phyloP scores from a whole-genome alignment of 129 eudicot species.

The Pittosporum tobira region DNA sequence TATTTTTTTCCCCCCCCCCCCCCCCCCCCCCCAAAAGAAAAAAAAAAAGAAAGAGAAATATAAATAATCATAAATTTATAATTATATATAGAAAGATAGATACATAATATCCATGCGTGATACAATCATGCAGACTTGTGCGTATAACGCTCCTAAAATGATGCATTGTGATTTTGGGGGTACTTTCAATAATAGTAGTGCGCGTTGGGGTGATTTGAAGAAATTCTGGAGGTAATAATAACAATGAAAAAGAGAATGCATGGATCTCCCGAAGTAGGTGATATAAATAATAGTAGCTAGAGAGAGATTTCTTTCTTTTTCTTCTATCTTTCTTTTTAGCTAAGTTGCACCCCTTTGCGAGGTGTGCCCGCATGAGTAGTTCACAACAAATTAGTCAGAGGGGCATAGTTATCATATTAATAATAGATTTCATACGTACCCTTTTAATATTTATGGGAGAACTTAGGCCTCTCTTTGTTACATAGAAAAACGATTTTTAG shows the following conservation, averaged over 20 bases:
- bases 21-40: too few relatives aligned
- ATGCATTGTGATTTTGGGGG: slow-evolving; percentile 5
- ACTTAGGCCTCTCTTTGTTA: too few relatives aligned
- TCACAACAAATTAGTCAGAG: too few relatives aligned
- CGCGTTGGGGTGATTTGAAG: neutral
- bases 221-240: slow-evolving; percentile 1
- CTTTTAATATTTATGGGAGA: neutral
- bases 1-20: too few relatives aligned
- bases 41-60: neutral
- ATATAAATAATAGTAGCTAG: too few relatives aligned
- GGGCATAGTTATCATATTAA: too few relatives aligned
- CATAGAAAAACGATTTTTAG: too few relatives aligned
- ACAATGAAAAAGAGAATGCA: neutral
- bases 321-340: too few relatives aligned
- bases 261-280: neutral
- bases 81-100: neutral
- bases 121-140: slow-evolving; percentile 19
- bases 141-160: slow-evolving; percentile 5
- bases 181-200: neutral
- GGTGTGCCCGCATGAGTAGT: too few relatives aligned
- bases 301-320: too few relatives aligned
- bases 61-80: neutral
- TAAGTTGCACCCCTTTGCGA: too few relatives aligned
- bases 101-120: neutral
- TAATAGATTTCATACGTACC: neutral